Conservation (phyloP, 1,284 basidiomycete species). For the Cutaneotrichosporon sp. region DNA sequence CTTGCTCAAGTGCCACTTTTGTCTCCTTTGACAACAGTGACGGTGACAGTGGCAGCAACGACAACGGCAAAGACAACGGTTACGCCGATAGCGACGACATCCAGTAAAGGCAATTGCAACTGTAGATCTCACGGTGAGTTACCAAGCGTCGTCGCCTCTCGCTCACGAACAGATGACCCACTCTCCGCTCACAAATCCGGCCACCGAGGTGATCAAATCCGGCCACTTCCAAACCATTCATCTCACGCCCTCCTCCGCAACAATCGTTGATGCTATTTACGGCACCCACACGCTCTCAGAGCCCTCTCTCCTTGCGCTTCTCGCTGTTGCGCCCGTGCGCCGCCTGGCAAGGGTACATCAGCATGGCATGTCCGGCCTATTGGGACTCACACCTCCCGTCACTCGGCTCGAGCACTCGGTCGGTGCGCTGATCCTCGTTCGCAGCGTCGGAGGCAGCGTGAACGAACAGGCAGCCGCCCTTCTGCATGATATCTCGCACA, state of each 20-base stretch:
- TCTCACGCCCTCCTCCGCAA: neutral
- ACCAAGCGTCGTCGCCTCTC: neutral
- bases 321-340: constrained; percentile 1
- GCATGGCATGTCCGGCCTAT: constrained; percentile 16
- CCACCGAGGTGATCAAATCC: neutral
- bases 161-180: neutral
- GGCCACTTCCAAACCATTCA: neutral
- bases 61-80: too few species aligned
- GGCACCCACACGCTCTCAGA: constrained; percentile 10
- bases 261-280: constrained; percentile 13
- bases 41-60: too few species aligned
- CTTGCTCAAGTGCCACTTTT: too few species aligned
- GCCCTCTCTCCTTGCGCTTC: constrained; percentile 7
- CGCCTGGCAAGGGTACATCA: constrained; percentile 12
- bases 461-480: constrained; percentile 16
- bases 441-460: constrained; percentile 10
- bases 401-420: constrained; percentile 17
- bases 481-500: constrained; percentile 18
- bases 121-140: too few species aligned
- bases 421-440: constrained; percentile 18
- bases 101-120: too few species aligned
- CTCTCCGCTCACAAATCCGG: neutral
- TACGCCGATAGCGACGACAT: too few species aligned
- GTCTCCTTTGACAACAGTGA: too few species aligned
- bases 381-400: constrained; percentile 11